Evolutionary conservation across 208 protist genomes (phyloP).

Genomic region (Leptomonas pyrrhocoris): DNA sequence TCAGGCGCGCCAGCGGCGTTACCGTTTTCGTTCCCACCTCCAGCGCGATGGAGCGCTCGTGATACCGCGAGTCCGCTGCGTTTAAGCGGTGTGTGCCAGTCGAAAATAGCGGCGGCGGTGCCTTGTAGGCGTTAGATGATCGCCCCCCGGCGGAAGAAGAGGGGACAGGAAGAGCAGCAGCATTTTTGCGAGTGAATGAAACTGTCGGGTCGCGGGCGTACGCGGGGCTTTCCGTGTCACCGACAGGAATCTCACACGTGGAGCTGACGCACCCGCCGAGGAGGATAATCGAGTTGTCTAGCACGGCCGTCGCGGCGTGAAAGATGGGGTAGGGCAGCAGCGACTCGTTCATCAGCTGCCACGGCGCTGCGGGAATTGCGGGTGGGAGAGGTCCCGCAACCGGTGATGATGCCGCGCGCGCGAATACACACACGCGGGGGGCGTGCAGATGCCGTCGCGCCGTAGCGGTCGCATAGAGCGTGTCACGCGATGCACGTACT

Average conservation of each 20-base stretch:
- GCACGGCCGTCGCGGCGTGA: slow-evolving; percentile 27
- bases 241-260: slow-evolving; percentile 17
- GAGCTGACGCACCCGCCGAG: slow-evolving; percentile 29
- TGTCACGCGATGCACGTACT: background rate
- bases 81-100: background rate
- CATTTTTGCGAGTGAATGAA: too few relatives aligned
- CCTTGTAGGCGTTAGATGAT: too few relatives aligned
- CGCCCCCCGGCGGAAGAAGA: too few relatives aligned
- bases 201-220: too few relatives aligned
- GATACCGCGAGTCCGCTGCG: slow-evolving; percentile 14
- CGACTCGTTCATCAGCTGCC: slow-evolving; percentile 27
- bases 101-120: background rate
- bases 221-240: background rate
- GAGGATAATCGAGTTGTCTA: slow-evolving; percentile 28
- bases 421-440: background rate
- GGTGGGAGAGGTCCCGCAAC: slow-evolving; percentile 11
- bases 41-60: slow-evolving; percentile 25
- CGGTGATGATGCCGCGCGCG: background rate
- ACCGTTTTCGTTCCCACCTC: slow-evolving; percentile 17
- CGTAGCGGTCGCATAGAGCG: background rate
- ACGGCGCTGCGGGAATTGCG: slow-evolving; percentile 17
- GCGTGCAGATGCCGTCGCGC: background rate
- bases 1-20: slow-evolving; percentile 8
- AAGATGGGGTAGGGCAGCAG: slow-evolving; percentile 39
- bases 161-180: too few relatives aligned